Base-by-base conservation (phyloP, 805 yeast species). In the Yamadazyma akitaensis region DNA sequence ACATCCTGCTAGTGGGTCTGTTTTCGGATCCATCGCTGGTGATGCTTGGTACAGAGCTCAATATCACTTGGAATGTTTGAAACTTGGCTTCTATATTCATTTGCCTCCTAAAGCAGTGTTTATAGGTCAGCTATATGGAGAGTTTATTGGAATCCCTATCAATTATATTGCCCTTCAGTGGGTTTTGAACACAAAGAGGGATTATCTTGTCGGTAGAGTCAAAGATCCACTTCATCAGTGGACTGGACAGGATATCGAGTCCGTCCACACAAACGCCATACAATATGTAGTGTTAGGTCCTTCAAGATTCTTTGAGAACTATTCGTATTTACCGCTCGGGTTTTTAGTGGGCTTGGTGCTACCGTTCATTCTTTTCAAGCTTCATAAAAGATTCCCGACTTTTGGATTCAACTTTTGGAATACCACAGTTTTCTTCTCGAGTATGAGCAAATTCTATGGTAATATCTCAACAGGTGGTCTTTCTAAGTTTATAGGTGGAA, bases 1-100 rank as follows among this genome's bases (percentile, higher is more conserved):
- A 37, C 80, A 76, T 47, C 80, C 80, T 1, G 77, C 71, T 2
- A 75, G 79, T 5, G 80, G 79, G 3, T 59, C 73, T 1, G 65
- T 75, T 3, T 77, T 74, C 53, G 79, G 79, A 4, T 72, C 79
- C 9, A 62, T 77, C n/a, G 76, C 81, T 0, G 81, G 81, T 1
- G 73, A 77, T 54, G 77, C 79, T 7, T 75, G 79, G 79, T 75
- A 75, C 48, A 53, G 80, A 30, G 78, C 80, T 0, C 80, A 76
- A 51, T 73, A 58, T 43, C 59, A 55, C 42, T 39, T 57, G 13
- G 57, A 55, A 36, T 43, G 58, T 39, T 37, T 57, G 50, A 73
- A 77, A 51, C 61, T 78, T 5, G 84, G 82, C 1, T 76, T 76
- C 51, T 79, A 79, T 61, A 77, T 74, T 58, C 74, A 74, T 51